Percentiles rank a stretch among this genome's conserved stretches.
These are phyloP conservation scores for Rutstroemia sp. DNA, from an alignment of 2,329 filamentous ascomycete species.

Conservation along the genomic window DNA sequence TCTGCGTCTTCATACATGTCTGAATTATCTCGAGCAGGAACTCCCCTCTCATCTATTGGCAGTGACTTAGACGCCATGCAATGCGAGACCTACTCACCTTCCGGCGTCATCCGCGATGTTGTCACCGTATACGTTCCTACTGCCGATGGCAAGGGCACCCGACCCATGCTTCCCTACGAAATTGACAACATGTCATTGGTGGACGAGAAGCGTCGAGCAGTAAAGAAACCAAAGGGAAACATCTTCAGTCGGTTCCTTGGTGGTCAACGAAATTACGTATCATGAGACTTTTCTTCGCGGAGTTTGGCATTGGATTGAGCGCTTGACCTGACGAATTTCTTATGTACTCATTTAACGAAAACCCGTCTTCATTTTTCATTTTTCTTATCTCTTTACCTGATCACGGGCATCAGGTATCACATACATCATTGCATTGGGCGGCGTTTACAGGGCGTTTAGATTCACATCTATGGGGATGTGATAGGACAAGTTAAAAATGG, in stretches of 20 bases:
- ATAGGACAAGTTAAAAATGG: not conserved
- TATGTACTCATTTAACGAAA: constrained; percentile 4
- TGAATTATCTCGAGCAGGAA: constrained; percentile 24
- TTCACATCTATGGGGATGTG: constrained; percentile 1
- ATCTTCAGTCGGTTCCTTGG: constrained; percentile 25
- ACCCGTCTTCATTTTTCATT: not conserved
- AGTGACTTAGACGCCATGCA: constrained; percentile 19
- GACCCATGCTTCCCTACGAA: constrained; percentile 26
- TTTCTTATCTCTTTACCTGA: not conserved
- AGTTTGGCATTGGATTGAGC: not conserved
- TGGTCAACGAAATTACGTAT: constrained; percentile 3
- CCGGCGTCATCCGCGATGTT: constrained; percentile 18
- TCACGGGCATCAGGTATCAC: not conserved
- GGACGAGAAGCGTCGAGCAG: constrained; percentile 16
- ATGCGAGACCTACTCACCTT: constrained; percentile 7
- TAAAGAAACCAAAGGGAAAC: constrained; percentile 24
- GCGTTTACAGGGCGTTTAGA: constrained; percentile 8
- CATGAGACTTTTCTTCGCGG: not conserved
- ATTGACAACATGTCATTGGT: constrained; percentile 21
- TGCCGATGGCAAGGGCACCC: constrained; percentile 13
- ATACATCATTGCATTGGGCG: constrained; percentile 4
- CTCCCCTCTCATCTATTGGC: constrained; percentile 29
- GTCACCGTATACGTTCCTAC: constrained; percentile 22
- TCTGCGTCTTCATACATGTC: constrained; percentile 29
- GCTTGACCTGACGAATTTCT: constrained; percentile 3